These are phyloP conservation scores for Suillus occidentalis DNA, from an alignment of 768 basidiomycete genomes.

Conservation along the genomic window DNA sequence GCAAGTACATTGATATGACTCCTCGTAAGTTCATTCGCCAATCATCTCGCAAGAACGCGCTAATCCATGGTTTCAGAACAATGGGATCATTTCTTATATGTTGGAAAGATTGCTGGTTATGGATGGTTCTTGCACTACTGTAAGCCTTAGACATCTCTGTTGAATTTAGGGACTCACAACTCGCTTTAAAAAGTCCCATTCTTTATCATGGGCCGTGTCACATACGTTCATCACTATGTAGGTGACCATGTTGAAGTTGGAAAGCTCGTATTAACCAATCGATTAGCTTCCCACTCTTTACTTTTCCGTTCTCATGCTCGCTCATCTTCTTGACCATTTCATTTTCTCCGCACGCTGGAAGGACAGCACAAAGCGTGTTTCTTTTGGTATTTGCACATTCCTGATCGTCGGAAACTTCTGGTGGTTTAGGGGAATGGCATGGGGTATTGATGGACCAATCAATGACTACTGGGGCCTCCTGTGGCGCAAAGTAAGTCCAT, in stretches of 20 bases:
- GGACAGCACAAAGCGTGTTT: conserved; percentile 63
- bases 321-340: conserved; percentile 90
- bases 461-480: conserved; percentile 72
- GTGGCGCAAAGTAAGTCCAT: conserved; percentile 64
- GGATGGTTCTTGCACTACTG: conserved; percentile 93
- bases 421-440: conserved; percentile 92
- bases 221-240: conserved; percentile 96
- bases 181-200: conserved; percentile 69
- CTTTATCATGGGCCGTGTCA: conserved; percentile 97
- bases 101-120: conserved; percentile 85
- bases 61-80: conserved; percentile 49
- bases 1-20: conserved; percentile 91
- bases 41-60: not conserved
- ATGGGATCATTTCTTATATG: conserved; percentile 94
- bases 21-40: conserved; percentile 53
- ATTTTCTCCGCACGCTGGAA: conserved; percentile 77
- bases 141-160: conserved; percentile 37
- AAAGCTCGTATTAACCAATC: not conserved
- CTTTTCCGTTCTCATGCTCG: conserved; percentile 91
- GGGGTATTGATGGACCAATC: conserved; percentile 90
- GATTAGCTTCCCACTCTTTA: conserved; percentile 90
- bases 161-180: not conserved
- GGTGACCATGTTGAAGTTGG: conserved; percentile 29
- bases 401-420: conserved; percentile 79
- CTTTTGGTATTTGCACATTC: conserved; percentile 63